These are phyloP conservation scores for Auriscalpium orientale DNA, from an alignment of 768 basidiomycete genomes.

Conservation along the genomic window DNA sequence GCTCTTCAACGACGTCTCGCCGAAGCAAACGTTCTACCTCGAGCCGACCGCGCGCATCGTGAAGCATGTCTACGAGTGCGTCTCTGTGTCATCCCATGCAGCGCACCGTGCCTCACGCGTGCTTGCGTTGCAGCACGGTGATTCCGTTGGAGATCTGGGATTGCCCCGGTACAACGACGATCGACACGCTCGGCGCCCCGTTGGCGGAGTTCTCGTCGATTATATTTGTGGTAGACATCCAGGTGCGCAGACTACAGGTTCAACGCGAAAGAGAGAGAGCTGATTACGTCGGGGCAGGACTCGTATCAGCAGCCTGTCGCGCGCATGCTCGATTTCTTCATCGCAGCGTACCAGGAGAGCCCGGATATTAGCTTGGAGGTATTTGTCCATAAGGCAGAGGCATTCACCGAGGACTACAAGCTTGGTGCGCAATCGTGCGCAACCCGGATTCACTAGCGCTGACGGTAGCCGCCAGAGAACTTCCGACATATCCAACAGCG, in stretches of 20 bases:
- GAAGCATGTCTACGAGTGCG: conserved; percentile 78
- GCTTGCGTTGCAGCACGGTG: conserved; percentile 52
- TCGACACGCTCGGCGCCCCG: conserved; percentile 68
- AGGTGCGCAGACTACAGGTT: conserved; percentile 41
- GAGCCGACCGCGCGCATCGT: conserved; percentile 77
- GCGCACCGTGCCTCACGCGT: background rate
- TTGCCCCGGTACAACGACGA: conserved; percentile 79
- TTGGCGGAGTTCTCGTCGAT: conserved; percentile 77
- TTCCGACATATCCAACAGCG: conserved; percentile 87
- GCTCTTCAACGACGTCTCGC: conserved; percentile 76
- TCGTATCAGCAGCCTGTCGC: conserved; percentile 78
- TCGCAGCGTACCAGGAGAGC: conserved; percentile 68
- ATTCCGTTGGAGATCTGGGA: conserved; percentile 95
- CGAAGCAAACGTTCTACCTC: conserved; percentile 85
- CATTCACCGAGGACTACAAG: conserved; percentile 84
- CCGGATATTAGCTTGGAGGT: conserved; percentile 78
- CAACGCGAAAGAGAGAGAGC: background rate
- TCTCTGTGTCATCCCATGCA: conserved; percentile 7
- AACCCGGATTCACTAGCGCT: background rate
- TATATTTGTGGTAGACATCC: conserved; percentile 93
- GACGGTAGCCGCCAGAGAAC: conserved; percentile 49
- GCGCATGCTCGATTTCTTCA: conserved; percentile 75
- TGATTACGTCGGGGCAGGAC: conserved; percentile 39
- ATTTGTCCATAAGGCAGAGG: conserved; percentile 94
- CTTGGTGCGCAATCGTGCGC: conserved; percentile 48